Percentiles rank a stretch among this genome's conserved stretches.
Evolutionary conservation across 2,329 filamentous ascomycete species (phyloP).

Genomic region (Aspergillus brunneoviolaceus): DNA sequence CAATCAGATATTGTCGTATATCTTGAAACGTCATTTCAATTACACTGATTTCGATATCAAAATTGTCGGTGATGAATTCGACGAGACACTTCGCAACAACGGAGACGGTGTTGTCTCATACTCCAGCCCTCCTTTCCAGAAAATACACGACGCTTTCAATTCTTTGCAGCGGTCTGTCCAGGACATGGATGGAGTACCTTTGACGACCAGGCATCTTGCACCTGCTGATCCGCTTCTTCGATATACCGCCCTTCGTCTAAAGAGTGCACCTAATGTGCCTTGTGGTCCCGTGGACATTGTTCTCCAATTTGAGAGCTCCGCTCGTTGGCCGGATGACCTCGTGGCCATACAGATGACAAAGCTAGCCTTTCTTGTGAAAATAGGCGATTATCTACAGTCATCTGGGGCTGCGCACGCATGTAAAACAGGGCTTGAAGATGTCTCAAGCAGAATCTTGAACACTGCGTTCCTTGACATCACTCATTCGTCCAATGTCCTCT

Average conservation of each 20-base stretch:
- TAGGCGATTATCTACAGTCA: conserved; percentile 69
- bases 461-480: conserved; percentile 78
- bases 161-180: conserved; percentile 75
- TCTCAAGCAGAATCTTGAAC: conserved; percentile 67
- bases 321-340: conserved; percentile 89
- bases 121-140: conserved; percentile 59
- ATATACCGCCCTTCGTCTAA: conserved; percentile 57
- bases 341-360: conserved; percentile 91
- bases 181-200: conserved; percentile 74
- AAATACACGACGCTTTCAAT: conserved; percentile 67
- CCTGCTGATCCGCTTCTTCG: conserved; percentile 71
- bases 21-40: conserved; percentile 68
- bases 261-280: conserved; percentile 23
- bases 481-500: conserved; percentile 69
- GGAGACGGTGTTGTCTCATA: conserved; percentile 45
- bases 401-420: conserved; percentile 61
- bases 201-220: conserved; percentile 80
- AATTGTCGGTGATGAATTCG: conserved; percentile 54
- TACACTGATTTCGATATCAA: conserved; percentile 55
- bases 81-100: conserved; percentile 33
- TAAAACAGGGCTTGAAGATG: conserved; percentile 78
- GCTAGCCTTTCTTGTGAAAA: conserved; percentile 76
- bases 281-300: conserved; percentile 68
- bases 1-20: conserved; percentile 74
- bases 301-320: conserved; percentile 89